Percentiles rank a stretch among this genome's conserved stretches.
Evolutionary conservation across 2,329 filamentous ascomycete genomes (phyloP).

Genomic region (Talaromyces sp.): DNA sequence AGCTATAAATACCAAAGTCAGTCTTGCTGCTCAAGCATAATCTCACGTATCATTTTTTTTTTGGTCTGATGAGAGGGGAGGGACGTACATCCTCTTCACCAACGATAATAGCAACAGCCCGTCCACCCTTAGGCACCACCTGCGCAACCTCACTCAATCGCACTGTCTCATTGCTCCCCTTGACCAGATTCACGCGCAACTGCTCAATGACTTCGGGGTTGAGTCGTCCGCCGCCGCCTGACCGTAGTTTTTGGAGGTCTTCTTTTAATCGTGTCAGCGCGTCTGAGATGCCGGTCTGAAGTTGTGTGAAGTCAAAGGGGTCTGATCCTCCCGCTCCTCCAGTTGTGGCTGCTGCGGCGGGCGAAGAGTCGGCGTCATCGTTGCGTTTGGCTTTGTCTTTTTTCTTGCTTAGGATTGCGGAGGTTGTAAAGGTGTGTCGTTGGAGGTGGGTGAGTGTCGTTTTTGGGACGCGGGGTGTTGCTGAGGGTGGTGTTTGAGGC

Average conservation of each 20-base stretch:
- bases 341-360: conserved; percentile 2
- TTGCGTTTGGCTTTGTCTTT: conserved; percentile 16
- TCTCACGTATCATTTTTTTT: no score
- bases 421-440: conserved; percentile 13
- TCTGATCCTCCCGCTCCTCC: conserved; percentile 42
- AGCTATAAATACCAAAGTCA: conserved; percentile 29
- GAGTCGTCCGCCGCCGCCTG: conserved; percentile 61
- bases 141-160: conserved; percentile 62
- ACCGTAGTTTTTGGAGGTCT: conserved; percentile 59
- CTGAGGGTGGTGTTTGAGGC: background rate
- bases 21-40: background rate
- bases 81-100: conserved; percentile 60
- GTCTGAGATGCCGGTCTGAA: conserved; percentile 55
- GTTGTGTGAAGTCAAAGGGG: conserved; percentile 58
- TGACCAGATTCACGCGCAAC: conserved; percentile 57
- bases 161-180: conserved; percentile 50
- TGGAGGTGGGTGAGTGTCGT: background rate
- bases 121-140: conserved; percentile 61
- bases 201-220: conserved; percentile 61
- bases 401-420: conserved; percentile 12
- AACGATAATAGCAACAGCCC: conserved; percentile 59
- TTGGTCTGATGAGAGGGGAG: background rate
- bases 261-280: conserved; percentile 57
- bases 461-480: background rate
- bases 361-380: background rate